Base-by-base conservation (phyloP, 2,329 filamentous ascomycete genomes). In the Neofusicoccum parvum region DNA sequence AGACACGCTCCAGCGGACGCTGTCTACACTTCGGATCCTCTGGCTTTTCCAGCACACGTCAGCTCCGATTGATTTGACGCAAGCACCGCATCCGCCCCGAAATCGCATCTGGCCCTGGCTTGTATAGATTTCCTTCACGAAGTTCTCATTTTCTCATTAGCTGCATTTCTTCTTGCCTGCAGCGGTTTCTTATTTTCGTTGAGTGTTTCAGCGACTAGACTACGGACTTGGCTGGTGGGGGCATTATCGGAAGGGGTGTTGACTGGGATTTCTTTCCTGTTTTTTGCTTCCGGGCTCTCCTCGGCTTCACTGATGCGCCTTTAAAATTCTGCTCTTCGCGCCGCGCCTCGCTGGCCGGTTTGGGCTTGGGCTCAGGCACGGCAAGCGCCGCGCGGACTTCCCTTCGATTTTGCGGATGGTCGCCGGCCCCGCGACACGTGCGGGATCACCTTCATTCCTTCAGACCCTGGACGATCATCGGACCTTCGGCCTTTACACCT, bases 81-180 rank as follows among this genome's bases (percentile, higher is more conserved):
- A 23, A 54, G 34, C 51, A 53, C 48, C 45, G 64, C 64, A 65
- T 62, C 37, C 64, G 64, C 46, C 49, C 60, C 50, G 49, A 54
- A 54, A 64, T 64, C 43, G 50, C 39, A 45, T 54, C 60, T 51
- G 46, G 51, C 64, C 51, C 62, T 60, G 37, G 53, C 54, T 59
- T 60, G 53, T 49, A 32, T 65, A 65, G 64, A 65, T 65, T 62
- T 65, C 64, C n/a, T 60, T 62, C 45, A 60, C 32, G 56, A 60
- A 46, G 56, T 60, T 60, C 7, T 43, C 41, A 60, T 60, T 60
- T 60, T 60, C 59, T 62, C 37, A 5, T 20, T 39, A 11, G 59
- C 10, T 39, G 62, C 50, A 65, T 49, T 48, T 20, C 37, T 23
- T 37, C 14, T 45, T 36, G 36, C 23, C 27, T 51, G 39, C 27